These are phyloP conservation scores for Raphanus hybrid DNA, from an alignment of 441 rosid species.

Conservation along the genomic window DNA sequence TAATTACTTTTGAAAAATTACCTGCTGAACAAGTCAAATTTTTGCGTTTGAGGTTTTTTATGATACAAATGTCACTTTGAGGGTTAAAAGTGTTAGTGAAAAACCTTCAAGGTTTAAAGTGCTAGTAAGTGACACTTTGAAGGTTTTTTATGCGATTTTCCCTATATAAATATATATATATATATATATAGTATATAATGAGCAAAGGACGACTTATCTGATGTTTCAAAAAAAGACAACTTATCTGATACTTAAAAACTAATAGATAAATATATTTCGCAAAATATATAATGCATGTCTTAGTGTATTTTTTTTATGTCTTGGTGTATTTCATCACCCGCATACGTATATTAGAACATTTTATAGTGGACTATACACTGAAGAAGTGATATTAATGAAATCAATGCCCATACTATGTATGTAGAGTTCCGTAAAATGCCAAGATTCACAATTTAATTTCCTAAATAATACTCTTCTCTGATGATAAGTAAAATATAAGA, in stretches of 20 bases:
- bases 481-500: constrained; percentile 5
- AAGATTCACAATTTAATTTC: constrained; percentile 2
- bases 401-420: constrained; percentile 16
- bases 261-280: background rate
- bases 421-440: background rate
- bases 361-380: constrained; percentile 16
- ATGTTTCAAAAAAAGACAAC: constrained; percentile 17
- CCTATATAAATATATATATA: constrained; percentile 27
- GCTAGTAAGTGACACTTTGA: too few relatives aligned
- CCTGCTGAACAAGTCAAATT: too few relatives aligned
- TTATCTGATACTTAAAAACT: constrained; percentile 21
- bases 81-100: too few relatives aligned
- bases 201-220: constrained; percentile 28
- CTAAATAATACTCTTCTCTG: background rate
- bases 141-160: too few relatives aligned
- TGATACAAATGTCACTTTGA: too few relatives aligned
- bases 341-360: background rate
- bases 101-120: too few relatives aligned
- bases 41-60: too few relatives aligned
- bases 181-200: constrained; percentile 18
- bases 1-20: too few relatives aligned
- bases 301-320: constrained; percentile 9
- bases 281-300: background rate
- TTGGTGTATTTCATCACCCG: constrained; percentile 19
- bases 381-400: constrained; percentile 22